Evolutionary conservation across 805 yeast species (phyloP), one percentile per base, ranked within the genome.

Genomic region (Starmerella vaccinii): DNA sequence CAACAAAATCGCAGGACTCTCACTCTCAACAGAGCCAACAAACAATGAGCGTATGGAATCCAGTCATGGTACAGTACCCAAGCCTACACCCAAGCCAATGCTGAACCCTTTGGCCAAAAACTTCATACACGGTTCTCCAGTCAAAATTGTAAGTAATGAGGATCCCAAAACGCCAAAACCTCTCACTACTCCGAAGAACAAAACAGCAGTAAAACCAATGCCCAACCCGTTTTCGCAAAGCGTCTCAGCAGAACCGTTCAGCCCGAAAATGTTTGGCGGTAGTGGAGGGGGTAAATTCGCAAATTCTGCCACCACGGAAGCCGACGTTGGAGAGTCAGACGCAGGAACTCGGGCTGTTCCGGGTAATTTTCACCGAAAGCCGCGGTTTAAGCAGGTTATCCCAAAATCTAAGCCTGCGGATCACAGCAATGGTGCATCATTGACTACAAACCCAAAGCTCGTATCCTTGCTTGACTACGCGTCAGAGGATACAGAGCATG

Each of bases 221-320:
- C 40, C 40, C 10, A 37, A 22, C 40, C 26, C 26, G 16, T 21
- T 19, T 6, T 13, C 40, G 15, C 10, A 21, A 5, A 21, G n/a
- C 6, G 26, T 37, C n/a, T 4, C 15, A 5, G 40, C 26, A 5
- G 8, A 6, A 6, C 30, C 43, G 4, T 39, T 39, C n/a, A 15
- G 6, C 21, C 43, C 43, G 4, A 23, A 24, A 13, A 32, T 21
- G 3, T 41, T 27, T 18, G 16, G 15, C 45, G 16, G 15, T 34
- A n/a, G 7, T 10, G 34, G 22, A 6, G 24, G 34, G n/a, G 32
- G 43, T 16, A 41, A 41, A n/a, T 41, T 26, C 29, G 45, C 45
- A n/a, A 27, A 26, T 23, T 41, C 45, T 5, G 45, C 45, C 7
- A 41, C 45, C n/a, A 10, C 18, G 10, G 45, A 41, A 5, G 45